These are phyloP conservation scores for Naganishia antarctica DNA, from an alignment of 768 basidiomycete species.

Conservation along the genomic window DNA sequence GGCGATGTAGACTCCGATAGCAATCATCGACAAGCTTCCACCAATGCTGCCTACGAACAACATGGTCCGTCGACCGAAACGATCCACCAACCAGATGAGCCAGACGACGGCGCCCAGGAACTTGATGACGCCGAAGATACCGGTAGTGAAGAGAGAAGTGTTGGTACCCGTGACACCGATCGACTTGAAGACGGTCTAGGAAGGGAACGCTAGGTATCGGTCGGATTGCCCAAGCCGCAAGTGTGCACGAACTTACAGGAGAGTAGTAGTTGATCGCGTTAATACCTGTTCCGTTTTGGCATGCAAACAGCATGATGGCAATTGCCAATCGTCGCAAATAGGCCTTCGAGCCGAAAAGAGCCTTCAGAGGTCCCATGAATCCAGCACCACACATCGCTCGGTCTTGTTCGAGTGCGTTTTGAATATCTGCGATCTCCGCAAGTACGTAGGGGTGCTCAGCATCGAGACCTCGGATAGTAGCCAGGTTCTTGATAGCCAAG, in stretches of 20 bases:
- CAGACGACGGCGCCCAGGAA: constrained; percentile 49
- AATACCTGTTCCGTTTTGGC: constrained; percentile 54
- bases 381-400: constrained; percentile 24
- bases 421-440: constrained; percentile 34
- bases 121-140: constrained; percentile 55
- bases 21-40: constrained; percentile 23
- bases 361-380: constrained; percentile 25
- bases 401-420: constrained; percentile 32
- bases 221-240: background rate
- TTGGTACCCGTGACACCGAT: constrained; percentile 52
- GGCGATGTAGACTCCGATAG: constrained; percentile 27
- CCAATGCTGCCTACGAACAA: constrained; percentile 28
- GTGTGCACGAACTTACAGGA: constrained; percentile 30
- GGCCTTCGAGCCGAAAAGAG: constrained; percentile 16
- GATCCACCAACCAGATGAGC: constrained; percentile 38
- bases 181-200: constrained; percentile 55
- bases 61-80: constrained; percentile 29
- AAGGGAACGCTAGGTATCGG: constrained; percentile 21
- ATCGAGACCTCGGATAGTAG: constrained; percentile 43
- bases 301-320: constrained; percentile 51
- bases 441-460: constrained; percentile 41
- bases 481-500: constrained; percentile 42
- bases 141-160: constrained; percentile 52
- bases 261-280: constrained; percentile 49
- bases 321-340: constrained; percentile 49